Percentiles rank a stretch among this genome's conserved stretches.
Conservation (phyloP, 169 alveolate genomes). For the Plasmodium cynomolgi region DNA sequence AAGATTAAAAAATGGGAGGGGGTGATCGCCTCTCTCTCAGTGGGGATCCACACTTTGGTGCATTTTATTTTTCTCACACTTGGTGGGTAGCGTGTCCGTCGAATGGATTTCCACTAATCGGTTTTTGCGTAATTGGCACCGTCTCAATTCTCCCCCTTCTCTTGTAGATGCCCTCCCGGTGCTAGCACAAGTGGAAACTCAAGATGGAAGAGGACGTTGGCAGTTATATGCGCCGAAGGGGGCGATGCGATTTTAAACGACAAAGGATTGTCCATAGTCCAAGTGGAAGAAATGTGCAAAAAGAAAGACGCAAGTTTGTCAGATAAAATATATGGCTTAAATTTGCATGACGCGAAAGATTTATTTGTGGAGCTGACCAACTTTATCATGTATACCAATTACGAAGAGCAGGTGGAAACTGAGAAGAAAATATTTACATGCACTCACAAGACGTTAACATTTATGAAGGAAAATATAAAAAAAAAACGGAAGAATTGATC, state of each 20-base stretch:
- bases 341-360: neutral
- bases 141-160: neutral
- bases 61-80: neutral
- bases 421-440: neutral
- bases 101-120: neutral
- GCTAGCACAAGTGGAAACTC: neutral
- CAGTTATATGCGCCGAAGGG: neutral
- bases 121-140: neutral
- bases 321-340: neutral
- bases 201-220: slow-evolving; percentile 10
- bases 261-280: neutral
- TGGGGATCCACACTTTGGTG: neutral
- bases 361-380: slow-evolving; percentile 2
- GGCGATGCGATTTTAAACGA: neutral
- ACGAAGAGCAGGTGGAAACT: neutral
- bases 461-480: slow-evolving; percentile 8
- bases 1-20: neutral
- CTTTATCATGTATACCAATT: neutral
- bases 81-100: neutral
- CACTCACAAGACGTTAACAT: neutral
- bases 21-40: neutral
- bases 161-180: neutral
- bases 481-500: neutral
- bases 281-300: slow-evolving; percentile 12
- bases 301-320: neutral